These are phyloP conservation scores for Fusarium neocosmosporiellum DNA, from an alignment of 2,329 filamentous ascomycete species.

Conservation along the genomic window DNA sequence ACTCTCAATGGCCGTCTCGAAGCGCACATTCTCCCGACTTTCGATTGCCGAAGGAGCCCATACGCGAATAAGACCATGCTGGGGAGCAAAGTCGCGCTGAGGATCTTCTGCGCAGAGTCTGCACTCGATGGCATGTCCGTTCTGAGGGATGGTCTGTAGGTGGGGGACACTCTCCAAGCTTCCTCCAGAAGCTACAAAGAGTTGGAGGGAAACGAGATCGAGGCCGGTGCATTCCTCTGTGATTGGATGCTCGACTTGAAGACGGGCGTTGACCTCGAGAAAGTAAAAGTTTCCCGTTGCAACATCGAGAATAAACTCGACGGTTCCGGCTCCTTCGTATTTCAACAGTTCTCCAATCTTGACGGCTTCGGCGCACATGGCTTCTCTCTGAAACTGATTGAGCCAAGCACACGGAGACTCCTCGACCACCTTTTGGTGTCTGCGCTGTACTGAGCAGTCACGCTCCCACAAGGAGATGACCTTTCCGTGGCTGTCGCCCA, in stretches of 20 bases:
- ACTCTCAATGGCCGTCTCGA: slow-evolving; percentile 54
- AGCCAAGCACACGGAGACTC: slow-evolving; percentile 42
- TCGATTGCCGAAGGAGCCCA: slow-evolving; percentile 42
- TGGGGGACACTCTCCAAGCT: slow-evolving; percentile 1
- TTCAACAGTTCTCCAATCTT: neutral
- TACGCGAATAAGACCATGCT: slow-evolving; percentile 44
- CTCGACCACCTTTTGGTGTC: slow-evolving; percentile 61
- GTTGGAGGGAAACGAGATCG: slow-evolving; percentile 25
- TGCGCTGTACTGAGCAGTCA: slow-evolving; percentile 58
- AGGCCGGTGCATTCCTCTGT: slow-evolving; percentile 21
- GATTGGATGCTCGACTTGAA: slow-evolving; percentile 58
- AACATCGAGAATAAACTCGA: slow-evolving; percentile 39
- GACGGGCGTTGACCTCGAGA: slow-evolving; percentile 57
- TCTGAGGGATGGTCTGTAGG: slow-evolving; percentile 30
- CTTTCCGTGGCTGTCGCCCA: slow-evolving; percentile 54
- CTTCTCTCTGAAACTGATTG: neutral
- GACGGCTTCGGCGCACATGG: neutral
- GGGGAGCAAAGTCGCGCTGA: slow-evolving; percentile 49
- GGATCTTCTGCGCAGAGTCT: slow-evolving; percentile 58
- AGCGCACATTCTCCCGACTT: slow-evolving; percentile 45
- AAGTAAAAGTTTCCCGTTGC: slow-evolving; percentile 53
- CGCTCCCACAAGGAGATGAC: slow-evolving; percentile 53
- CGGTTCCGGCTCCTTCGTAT: neutral
- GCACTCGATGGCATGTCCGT: slow-evolving; percentile 56
- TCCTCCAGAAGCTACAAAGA: neutral